These are phyloP conservation scores for Tetragonia tetragonoides DNA, from an alignment of 148 eudicot genomes.

Conservation along the genomic window DNA sequence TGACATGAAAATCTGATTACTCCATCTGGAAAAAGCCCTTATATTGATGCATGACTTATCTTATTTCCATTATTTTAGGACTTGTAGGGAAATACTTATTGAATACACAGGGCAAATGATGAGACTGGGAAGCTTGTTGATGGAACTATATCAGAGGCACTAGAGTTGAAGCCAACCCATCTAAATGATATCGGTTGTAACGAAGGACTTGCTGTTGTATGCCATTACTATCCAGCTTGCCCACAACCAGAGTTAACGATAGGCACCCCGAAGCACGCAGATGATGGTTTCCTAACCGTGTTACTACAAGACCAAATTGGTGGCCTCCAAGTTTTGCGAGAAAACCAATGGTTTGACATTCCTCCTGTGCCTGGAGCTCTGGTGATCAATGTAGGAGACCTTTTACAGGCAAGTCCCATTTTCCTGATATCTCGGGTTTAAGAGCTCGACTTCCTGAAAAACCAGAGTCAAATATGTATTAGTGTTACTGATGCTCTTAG, in stretches of 20 bases:
- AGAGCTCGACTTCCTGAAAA: too few relatives aligned
- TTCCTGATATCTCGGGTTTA: not conserved
- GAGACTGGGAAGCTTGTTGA: constrained; percentile 24
- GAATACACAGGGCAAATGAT: constrained; percentile 32
- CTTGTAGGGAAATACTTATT: constrained; percentile 31
- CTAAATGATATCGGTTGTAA: constrained; percentile 31
- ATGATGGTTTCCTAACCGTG: constrained; percentile 33
- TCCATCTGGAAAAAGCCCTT: too few relatives aligned
- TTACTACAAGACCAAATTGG: constrained; percentile 32
- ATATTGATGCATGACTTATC: too few relatives aligned
- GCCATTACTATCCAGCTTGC: constrained; percentile 42
- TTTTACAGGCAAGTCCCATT: constrained; percentile 45
- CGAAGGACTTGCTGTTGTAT: constrained; percentile 3
- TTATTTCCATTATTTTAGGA: constrained; percentile 1
- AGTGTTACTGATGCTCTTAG: too few relatives aligned
- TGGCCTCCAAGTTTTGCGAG: constrained; percentile 36
- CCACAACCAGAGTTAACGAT: constrained; percentile 36
- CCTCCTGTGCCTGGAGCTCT: constrained; percentile 35
- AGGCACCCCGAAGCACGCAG: constrained; percentile 30
- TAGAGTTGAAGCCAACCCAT: constrained; percentile 32
- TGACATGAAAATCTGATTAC: too few relatives aligned
- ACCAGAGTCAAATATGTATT: too few relatives aligned
- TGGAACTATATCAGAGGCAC: constrained; percentile 35
- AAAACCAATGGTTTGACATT: constrained; percentile 24
- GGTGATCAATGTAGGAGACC: constrained; percentile 50